Conservation (phyloP, 2,329 filamentous ascomycete genomes). For the Trichoderma pleuroti region DNA sequence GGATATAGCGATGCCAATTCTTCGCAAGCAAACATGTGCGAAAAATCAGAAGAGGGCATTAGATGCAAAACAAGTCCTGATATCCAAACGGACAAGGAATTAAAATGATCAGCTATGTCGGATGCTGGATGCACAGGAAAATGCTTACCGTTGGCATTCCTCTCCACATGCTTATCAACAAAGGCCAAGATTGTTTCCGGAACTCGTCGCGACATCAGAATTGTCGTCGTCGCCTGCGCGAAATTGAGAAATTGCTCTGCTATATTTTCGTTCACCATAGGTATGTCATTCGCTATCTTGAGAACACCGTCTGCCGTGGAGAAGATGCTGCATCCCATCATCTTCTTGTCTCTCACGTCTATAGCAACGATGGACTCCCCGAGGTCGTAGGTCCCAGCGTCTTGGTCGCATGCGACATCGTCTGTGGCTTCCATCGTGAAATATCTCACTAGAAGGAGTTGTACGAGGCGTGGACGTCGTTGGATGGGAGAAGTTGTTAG, state of each 20-base stretch:
- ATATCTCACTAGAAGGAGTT: not conserved
- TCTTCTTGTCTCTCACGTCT: constrained; percentile 66
- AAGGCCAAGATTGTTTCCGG: constrained; percentile 38
- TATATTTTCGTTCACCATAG: constrained; percentile 63
- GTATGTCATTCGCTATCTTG: constrained; percentile 73
- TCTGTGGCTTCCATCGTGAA: not conserved
- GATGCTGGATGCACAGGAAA: not conserved
- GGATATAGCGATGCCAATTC: constrained; percentile 46
- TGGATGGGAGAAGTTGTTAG: not conserved
- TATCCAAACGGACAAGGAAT: too few species aligned
- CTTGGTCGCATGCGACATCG: not conserved
- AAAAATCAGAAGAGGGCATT: constrained; percentile 70
- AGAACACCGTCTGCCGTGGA: constrained; percentile 65
- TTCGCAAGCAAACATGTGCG: constrained; percentile 60
- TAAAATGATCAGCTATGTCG: not conserved
- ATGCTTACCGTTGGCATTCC: not conserved
- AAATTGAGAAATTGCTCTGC: constrained; percentile 59
- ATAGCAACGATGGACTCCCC: constrained; percentile 64
- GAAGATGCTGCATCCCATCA: constrained; percentile 83
- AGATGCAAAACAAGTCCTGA: constrained; percentile 52
- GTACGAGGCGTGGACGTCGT: not conserved
- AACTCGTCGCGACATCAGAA: constrained; percentile 50
- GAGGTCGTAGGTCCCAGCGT: not conserved
- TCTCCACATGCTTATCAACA: constrained; percentile 26
- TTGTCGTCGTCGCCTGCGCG: constrained; percentile 50